phyloP scores from a whole-genome alignment of 495 filamentous ascomycete species.

The Aspergillus heteromorphus region DNA sequence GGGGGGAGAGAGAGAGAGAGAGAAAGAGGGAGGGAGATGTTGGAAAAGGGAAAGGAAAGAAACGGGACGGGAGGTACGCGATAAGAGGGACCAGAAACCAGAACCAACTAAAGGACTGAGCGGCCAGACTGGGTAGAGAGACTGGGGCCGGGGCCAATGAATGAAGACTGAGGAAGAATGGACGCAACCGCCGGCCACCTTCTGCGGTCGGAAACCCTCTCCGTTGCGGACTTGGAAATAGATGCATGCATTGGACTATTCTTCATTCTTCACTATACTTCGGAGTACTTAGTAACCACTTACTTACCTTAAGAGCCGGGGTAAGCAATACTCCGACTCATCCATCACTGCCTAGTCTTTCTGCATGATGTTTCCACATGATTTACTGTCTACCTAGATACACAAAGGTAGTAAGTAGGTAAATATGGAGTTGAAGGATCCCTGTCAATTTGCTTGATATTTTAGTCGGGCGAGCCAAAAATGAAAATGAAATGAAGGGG shows the following conservation, averaged over 20 bases:
- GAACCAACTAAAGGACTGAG: not conserved
- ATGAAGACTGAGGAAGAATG: not conserved
- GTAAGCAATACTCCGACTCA: not conserved
- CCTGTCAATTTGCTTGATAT: not conserved
- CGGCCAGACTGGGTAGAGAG: not conserved
- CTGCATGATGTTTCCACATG: not conserved
- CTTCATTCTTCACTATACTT: not conserved
- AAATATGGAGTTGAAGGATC: not conserved
- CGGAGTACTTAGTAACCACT: not conserved
- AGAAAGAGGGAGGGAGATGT: not conserved
- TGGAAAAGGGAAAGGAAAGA: not conserved
- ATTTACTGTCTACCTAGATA: no score
- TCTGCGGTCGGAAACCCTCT: not conserved
- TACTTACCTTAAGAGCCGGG: no score
- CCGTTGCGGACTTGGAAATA: not conserved
- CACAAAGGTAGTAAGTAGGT: no score
- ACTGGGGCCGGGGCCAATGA: no score
- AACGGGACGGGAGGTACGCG: no score
- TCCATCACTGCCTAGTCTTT: not conserved
- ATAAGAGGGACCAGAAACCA: not conserved
- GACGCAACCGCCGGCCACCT: not conserved
- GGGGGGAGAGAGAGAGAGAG: not conserved
- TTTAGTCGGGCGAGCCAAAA: not conserved
- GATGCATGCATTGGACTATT: not conserved
- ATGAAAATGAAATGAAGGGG: no score